Evolutionary conservation across 371 early-diverging fungal genomes (phyloP), one percentile per base, ranked within the genome.

Genomic region (Rhizomucor pusillus): DNA sequence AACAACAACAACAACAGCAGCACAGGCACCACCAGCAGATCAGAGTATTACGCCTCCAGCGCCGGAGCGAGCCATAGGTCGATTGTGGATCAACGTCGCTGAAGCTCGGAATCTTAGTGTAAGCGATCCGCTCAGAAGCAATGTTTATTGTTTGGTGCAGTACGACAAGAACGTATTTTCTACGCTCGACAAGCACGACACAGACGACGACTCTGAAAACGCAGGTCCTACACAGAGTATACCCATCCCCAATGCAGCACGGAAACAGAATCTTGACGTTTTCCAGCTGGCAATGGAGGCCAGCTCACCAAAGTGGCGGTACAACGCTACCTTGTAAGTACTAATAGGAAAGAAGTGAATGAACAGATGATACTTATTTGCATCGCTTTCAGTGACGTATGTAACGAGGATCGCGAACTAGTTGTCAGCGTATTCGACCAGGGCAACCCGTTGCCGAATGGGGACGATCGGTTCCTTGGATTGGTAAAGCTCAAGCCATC

Each of bases 291-390:
- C 75, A 24, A 69, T 77, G 70, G 66, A 59, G 33, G 72, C 75
- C 13, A 69, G 71, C 44, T 66, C 69, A 47, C 79, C 81, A 5
- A 81, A 79, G 40, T 90, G 90, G 90, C 80, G 75, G 18, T 77
- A 89, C 56, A 84, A 79, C 52, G 79, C 82, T 5, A 77, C 73
- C 41, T 90, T 90, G 89, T 89, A 72, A 67, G 84, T 69, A 19
- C 13, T 6, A 36, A n/a, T n/a, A n/a, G n/a, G n/a, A n/a, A n/a
- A n/a, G n/a, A n/a, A n/a, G n/a, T n/a, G n/a, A n/a, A n/a, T n/a
- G n/a, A n/a, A n/a, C n/a, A n/a, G n/a, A n/a, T n/a, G n/a, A 46
- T 47, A 50, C 9, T 47, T 40, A 46, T 11, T 53, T 45, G 46
- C 14, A 34, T 52, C 39, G 35, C 7, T 34, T 13, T 51, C 53